These are phyloP conservation scores for Lentinus brumalis DNA, from an alignment of 768 basidiomycete genomes.

Conservation along the genomic window DNA sequence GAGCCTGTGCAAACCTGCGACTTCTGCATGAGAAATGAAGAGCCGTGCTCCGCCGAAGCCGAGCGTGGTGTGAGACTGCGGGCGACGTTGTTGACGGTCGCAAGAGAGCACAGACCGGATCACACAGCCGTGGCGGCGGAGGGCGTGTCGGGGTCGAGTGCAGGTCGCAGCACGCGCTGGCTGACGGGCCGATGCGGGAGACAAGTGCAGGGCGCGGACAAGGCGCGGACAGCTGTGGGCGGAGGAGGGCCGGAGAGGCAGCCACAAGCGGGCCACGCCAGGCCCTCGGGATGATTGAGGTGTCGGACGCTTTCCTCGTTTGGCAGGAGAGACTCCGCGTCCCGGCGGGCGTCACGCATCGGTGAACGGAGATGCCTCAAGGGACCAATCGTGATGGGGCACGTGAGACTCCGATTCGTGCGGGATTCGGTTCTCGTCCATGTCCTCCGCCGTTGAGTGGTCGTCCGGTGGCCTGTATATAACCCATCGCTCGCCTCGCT, in stretches of 20 bases:
- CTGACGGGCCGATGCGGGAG: no score
- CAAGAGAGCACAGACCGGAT: not conserved
- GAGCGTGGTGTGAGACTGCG: not conserved
- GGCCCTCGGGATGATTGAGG: slow-evolving; percentile 4
- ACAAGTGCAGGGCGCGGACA: not conserved
- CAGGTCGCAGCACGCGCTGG: no score
- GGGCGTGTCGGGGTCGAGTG: no score
- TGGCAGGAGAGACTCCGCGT: slow-evolving; percentile 1
- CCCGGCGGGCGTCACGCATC: slow-evolving; percentile 10
- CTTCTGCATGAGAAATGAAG: not conserved
- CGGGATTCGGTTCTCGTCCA: slow-evolving; percentile 21
- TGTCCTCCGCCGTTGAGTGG: slow-evolving; percentile 23
- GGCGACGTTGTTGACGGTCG: not conserved
- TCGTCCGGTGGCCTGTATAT: slow-evolving; percentile 16
- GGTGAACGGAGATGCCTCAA: slow-evolving; percentile 18
- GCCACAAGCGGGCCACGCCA: not conserved
- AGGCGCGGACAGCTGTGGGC: not conserved
- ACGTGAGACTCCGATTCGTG: slow-evolving; percentile 24
- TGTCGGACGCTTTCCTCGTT: not conserved
- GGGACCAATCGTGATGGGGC: slow-evolving; percentile 7
- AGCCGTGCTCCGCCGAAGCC: slow-evolving; percentile 5
- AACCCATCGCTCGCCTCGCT: slow-evolving; percentile 11
- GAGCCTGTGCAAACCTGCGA: not conserved
- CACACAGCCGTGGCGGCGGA: no score
- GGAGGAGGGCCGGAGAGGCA: not conserved